Percentiles rank a stretch among this genome's conserved stretches.
Conservation (phyloP, 2,329 filamentous ascomycete genomes). For the Botryotinia convoluta region DNA sequence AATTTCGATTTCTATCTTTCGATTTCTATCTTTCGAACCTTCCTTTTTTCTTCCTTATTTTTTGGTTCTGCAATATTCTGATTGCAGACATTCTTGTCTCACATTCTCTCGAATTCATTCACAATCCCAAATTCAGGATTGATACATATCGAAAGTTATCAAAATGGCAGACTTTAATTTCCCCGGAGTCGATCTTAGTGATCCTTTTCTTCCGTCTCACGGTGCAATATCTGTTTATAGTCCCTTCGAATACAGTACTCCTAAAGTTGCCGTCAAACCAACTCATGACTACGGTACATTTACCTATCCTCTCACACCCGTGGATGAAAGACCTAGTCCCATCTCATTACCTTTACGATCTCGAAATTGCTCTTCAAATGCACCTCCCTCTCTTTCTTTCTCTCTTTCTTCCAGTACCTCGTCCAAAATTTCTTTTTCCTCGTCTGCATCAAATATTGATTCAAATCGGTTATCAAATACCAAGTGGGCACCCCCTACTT, state of each 20-base stretch:
- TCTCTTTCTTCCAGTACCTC: slow-evolving; percentile 12
- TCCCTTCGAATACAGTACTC: neutral
- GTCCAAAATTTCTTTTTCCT: neutral
- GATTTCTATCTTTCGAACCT: neutral
- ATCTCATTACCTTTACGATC: neutral
- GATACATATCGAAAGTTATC: neutral
- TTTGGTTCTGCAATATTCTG: neutral
- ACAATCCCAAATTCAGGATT: neutral
- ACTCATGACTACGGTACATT: slow-evolving; percentile 14
- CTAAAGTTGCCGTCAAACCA: neutral
- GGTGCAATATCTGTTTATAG: neutral
- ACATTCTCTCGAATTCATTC: neutral
- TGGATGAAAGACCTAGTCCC: neutral
- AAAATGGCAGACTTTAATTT: slow-evolving; percentile 14
- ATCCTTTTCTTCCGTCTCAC: slow-evolving; percentile 7
- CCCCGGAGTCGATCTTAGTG: slow-evolving; percentile 12
- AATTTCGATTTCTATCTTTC: neutral
- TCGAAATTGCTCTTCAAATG: neutral
- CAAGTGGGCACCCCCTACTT: neutral
- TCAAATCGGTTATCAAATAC: neutral
- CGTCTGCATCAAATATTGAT: neutral
- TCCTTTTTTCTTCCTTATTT: neutral
- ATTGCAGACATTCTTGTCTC: neutral
- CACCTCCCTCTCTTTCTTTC: neutral
- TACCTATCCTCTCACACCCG: neutral